Conservation (phyloP, 768 basidiomycete species). For the Leccinum ochraceum region DNA sequence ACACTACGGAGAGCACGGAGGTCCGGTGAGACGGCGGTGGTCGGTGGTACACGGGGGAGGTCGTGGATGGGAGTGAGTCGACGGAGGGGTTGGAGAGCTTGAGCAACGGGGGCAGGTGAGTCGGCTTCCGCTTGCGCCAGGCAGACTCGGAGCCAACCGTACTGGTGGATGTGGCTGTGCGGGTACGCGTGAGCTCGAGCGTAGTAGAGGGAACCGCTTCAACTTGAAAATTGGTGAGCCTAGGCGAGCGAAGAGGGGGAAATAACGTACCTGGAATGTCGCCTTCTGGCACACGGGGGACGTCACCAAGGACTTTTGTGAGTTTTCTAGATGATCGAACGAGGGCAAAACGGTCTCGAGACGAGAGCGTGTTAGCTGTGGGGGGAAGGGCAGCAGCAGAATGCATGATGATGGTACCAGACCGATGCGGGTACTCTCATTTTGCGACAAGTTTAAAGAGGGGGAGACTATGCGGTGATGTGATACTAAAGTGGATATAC, state of each 20-base stretch:
- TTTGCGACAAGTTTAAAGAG: constrained; percentile 13
- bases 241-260: background rate
- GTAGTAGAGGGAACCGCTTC: background rate
- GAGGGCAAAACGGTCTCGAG: constrained; percentile 54
- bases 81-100: constrained; percentile 10
- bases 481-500: constrained; percentile 18
- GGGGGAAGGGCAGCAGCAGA: constrained; percentile 42
- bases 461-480: constrained; percentile 8
- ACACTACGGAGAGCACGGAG: constrained; percentile 25
- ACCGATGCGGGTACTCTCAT: constrained; percentile 5
- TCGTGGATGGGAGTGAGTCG: constrained; percentile 7
- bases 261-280: constrained; percentile 2
- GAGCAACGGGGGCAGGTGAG: constrained; percentile 30
- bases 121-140: constrained; percentile 31
- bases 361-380: constrained; percentile 55
- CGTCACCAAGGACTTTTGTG: constrained; percentile 55
- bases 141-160: constrained; percentile 4
- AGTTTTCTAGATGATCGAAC: constrained; percentile 61
- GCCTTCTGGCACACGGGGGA: constrained; percentile 56
- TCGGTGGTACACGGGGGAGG: constrained; percentile 5
- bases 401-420: constrained; percentile 28
- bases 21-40: constrained; percentile 11
- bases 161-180: background rate
- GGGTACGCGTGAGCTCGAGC: background rate
- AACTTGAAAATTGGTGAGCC: background rate